Evolutionary conservation across 345 rosid genomes (phyloP), one percentile per base, ranked within the genome.

Genomic region (Chamaenerion angustifolium): DNA sequence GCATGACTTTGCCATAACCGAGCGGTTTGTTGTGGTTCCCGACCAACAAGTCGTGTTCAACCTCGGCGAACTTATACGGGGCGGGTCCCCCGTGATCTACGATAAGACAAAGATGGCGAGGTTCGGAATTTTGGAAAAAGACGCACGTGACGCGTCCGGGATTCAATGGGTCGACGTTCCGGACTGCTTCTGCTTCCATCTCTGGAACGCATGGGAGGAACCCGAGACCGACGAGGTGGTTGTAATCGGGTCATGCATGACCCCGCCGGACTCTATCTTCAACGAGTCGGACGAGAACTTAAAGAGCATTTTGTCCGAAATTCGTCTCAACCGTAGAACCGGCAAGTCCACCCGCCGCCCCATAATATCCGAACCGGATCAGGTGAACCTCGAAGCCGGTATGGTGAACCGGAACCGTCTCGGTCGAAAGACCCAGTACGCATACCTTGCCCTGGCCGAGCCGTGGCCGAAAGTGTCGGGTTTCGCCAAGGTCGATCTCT

Each of bases 131-230:
- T 16, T 46, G 23, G 49, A 46, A 10, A 46, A 17, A 23, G 21
- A 46, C 16, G 49, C 49, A 12, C 23, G 12, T 11, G 49, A 46
- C 16, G 49, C 49, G 23, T 16, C 21, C 0, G 23, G 49, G 21
- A 46, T 46, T 15, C 14, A 16, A 23, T 46, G 49, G 49, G 15
- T 46, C 12, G 23, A 18, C 6, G 49, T 46, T 4, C 49, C 49
- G 11, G 49, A 46, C 49, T 46, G 49, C 25, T 46, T 46, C 49
- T 46, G 49, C 25, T 46, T 46, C 49, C 49, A 46, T 16, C 19
- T 46, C 12, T 46, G 49, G 49, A 46, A 46, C 21, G 49, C 49
- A 2, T 46, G 49, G 49, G 49, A 46, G 49, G 49, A 46, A 16
- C 49, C 49, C 23, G 21, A 16, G 49, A 46, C 49, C 3, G 49